Evolutionary conservation across 1,139 yeast species (phyloP), one percentile per base, ranked within the genome.

Genomic region (Zygosaccharomyces sapae): DNA sequence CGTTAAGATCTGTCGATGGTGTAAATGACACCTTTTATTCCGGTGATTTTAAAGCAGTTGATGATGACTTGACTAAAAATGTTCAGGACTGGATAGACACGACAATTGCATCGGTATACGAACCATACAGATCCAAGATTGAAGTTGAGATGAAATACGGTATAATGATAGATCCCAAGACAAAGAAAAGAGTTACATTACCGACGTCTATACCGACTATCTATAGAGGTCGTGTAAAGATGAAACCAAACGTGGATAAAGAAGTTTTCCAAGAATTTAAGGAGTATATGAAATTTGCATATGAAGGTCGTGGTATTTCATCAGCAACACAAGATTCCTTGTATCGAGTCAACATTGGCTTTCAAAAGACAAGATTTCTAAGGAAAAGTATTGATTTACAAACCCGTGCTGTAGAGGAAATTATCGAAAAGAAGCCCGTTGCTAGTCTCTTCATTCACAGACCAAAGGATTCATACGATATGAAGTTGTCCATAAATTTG

Each of bases 1-100:
- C 86, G 0, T 69, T 89, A 39, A 74, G 75, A 40, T 78, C 87
- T 4, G 74, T 83, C 3, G 73, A 75, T 46, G 96, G 96, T 1
- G 69, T 71, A 4, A 79, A 77, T 25, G 94, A 86, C 58, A 68
- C 74, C 31, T 86, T 83, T 59, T 81, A 80, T 60, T 76, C 80
- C 9, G 88, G 88, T 2, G 72, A 70, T 35, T 83, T 84, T 53
- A 64, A 13, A 18, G 25, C 29, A 9, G 9, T 37, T 24, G 31
- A 37, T 24, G 40, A 37, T 5, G 19, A 25, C 4, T 13, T 37
- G 22, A 24, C 31, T 8, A 25, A 25, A 25, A 16, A 37, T 3
- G 40, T 37, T 16, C 40, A 25, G 18, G 22, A 37, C 5, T 37
- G 40, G 40, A 10, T 37, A 12, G 31, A 22, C 5, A 6, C 6